These are phyloP conservation scores for Beauveria sp. DNA, from an alignment of 2,329 filamentous ascomycete species.

Conservation along the genomic window DNA sequence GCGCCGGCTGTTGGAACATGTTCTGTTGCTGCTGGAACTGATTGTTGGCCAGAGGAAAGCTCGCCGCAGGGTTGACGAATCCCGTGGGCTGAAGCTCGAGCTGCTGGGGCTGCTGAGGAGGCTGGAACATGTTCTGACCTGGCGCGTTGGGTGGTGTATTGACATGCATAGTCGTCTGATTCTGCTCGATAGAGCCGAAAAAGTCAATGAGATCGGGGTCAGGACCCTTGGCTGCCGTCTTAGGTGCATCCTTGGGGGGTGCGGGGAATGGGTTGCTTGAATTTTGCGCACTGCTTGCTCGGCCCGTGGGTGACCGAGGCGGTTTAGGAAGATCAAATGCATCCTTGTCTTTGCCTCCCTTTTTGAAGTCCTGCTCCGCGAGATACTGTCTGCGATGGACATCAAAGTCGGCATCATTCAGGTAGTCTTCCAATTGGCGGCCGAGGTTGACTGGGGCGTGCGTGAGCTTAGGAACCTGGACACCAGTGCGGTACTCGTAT, in stretches of 20 bases:
- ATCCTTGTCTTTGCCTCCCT: slow-evolving; percentile 34
- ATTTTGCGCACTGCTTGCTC: slow-evolving; percentile 14
- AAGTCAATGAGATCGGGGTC: slow-evolving; percentile 85
- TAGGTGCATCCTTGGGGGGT: slow-evolving; percentile 32
- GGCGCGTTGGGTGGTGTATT: slow-evolving; percentile 26
- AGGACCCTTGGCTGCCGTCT: slow-evolving; percentile 50
- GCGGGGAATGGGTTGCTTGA: slow-evolving; percentile 37
- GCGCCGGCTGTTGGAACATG: slow-evolving; percentile 31
- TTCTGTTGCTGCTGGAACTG: slow-evolving; percentile 25
- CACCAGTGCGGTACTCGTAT: slow-evolving; percentile 83
- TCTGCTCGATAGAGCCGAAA: slow-evolving; percentile 87
- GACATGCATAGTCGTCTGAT: slow-evolving; percentile 63
- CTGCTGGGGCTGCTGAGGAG: slow-evolving; percentile 19
- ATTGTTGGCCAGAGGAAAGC: slow-evolving; percentile 17
- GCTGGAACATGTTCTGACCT: slow-evolving; percentile 25
- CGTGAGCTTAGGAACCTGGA: slow-evolving; percentile 95
- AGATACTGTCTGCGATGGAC: slow-evolving; percentile 87
- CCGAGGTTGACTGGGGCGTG: slow-evolving; percentile 91
- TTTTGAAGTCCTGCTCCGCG: slow-evolving; percentile 71
- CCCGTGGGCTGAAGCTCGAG: slow-evolving; percentile 15
- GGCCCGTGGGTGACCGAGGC: slow-evolving; percentile 22
- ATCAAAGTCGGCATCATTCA: slow-evolving; percentile 93
- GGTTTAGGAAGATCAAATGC: slow-evolving; percentile 30
- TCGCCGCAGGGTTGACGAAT: slow-evolving; percentile 1
- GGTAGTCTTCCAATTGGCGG: slow-evolving; percentile 84